Evolutionary conservation across 306 rosid species (phyloP).

Genomic region (Cicer judaicum): DNA sequence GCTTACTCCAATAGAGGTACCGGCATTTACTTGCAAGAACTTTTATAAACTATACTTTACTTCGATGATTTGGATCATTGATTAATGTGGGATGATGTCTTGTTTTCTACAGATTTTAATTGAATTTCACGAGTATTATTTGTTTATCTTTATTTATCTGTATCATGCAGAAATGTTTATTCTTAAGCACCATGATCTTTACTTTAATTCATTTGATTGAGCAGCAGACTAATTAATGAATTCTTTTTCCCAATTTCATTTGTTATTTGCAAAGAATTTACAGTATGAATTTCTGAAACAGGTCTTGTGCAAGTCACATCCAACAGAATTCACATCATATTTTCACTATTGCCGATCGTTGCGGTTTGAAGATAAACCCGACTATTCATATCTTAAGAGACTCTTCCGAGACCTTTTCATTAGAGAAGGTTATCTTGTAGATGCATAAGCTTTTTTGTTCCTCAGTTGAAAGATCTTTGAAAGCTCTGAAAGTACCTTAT

Average conservation of each 20-base stretch:
- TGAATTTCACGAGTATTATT: background rate
- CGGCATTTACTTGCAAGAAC: conserved; percentile 34
- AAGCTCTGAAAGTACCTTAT: conserved; percentile 28
- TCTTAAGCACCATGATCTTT: background rate
- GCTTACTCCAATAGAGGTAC: conserved; percentile 95
- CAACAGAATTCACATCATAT: conserved; percentile 86
- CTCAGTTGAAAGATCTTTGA: conserved; percentile 29
- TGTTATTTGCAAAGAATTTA: conserved; percentile 35
- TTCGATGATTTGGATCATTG: conserved; percentile 30
- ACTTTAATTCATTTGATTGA: background rate
- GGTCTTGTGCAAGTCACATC: conserved; percentile 90
- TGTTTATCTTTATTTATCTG: conserved; percentile 3
- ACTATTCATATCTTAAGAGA: conserved; percentile 93
- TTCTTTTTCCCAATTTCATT: background rate
- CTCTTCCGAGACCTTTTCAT: conserved; percentile 95
- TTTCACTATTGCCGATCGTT: conserved; percentile 91
- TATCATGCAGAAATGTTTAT: background rate
- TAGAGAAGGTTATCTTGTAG: conserved; percentile 75
- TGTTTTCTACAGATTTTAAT: conserved; percentile 7
- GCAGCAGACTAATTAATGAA: conserved; percentile 10
- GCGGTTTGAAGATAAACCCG: conserved; percentile 98
- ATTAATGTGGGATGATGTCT: background rate
- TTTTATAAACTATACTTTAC: conserved; percentile 3
- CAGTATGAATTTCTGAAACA: conserved; percentile 44
- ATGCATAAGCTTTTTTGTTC: conserved; percentile 34